A percentile compares a stretch with the other conserved stretches of the same genome.
Evolutionary conservation across 345 rosid genomes (phyloP).

Genomic region (Eucalyptus erythrocorys): DNA sequence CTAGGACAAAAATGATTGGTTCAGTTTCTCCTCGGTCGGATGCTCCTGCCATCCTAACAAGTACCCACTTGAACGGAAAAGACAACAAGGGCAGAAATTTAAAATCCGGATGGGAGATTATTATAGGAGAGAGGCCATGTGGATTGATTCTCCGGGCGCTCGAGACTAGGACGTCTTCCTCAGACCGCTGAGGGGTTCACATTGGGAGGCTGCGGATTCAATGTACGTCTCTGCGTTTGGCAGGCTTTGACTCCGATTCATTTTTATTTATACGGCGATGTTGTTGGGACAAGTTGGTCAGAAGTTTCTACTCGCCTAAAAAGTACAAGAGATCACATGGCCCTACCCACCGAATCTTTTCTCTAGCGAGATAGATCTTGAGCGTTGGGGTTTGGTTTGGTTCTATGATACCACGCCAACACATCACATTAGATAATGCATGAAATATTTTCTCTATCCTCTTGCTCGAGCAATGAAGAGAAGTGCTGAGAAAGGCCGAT

Average conservation of each 20-base stretch:
- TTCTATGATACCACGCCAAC: neutral
- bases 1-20: neutral
- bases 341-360: neutral
- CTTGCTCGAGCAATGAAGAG: neutral
- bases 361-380: neutral
- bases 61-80: neutral
- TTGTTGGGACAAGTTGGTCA: neutral
- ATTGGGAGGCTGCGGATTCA: neutral
- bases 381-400: neutral
- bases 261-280: neutral
- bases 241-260: neutral
- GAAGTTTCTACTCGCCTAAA: neutral
- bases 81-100: neutral
- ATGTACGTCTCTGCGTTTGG: neutral
- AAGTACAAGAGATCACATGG: neutral
- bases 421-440: neutral
- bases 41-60: neutral
- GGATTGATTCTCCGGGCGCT: neutral
- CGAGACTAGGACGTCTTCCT: neutral
- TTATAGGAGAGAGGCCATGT: neutral
- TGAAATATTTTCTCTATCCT: neutral
- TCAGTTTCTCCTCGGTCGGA: neutral
- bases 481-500: neutral
- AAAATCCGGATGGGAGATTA: neutral
- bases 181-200: neutral